A percentile compares a stretch with the other conserved stretches of the same genome.
Conservation (phyloP, 2,329 filamentous ascomycete species). For the Xylariaceae sp. region DNA sequence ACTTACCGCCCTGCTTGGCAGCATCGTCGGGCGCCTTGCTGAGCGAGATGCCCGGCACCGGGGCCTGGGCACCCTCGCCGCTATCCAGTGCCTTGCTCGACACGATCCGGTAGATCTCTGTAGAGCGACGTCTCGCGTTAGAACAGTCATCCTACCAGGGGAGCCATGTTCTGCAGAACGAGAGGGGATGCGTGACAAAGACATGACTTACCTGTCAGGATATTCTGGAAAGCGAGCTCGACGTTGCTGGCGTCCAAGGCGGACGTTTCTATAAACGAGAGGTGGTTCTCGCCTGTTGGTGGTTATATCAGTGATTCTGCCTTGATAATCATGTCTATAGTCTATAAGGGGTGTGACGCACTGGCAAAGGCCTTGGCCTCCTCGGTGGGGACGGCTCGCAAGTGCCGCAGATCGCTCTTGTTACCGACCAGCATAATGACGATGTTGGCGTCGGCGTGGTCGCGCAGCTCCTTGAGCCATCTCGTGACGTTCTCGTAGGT, state of each 20-base stretch:
- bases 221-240: constrained; percentile 98
- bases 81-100: constrained; percentile 95
- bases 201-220: constrained; percentile 78
- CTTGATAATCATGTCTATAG: background rate
- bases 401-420: constrained; percentile 99
- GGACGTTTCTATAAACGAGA: constrained; percentile 99
- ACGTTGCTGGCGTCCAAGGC: constrained; percentile 98
- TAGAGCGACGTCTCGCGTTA: constrained; percentile 8
- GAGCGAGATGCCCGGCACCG: constrained; percentile 80
- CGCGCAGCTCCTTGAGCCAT: constrained; percentile 97
- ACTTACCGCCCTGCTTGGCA: constrained; percentile 74
- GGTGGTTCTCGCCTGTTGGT: constrained; percentile 81
- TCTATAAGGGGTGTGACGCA: constrained; percentile 39
- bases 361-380: constrained; percentile 98
- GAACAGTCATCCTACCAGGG: constrained; percentile 3
- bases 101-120: constrained; percentile 99
- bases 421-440: constrained; percentile 99
- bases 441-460: constrained; percentile 97
- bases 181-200: constrained; percentile 5
- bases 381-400: constrained; percentile 94
- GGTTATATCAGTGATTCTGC: constrained; percentile 24
- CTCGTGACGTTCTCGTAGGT: constrained; percentile 98
- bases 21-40: constrained; percentile 77
- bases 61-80: constrained; percentile 75
- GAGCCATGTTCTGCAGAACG: constrained; percentile 9